phyloP scores from a whole-genome alignment of 208 protist species.

The Leishmania amazonensis region DNA sequence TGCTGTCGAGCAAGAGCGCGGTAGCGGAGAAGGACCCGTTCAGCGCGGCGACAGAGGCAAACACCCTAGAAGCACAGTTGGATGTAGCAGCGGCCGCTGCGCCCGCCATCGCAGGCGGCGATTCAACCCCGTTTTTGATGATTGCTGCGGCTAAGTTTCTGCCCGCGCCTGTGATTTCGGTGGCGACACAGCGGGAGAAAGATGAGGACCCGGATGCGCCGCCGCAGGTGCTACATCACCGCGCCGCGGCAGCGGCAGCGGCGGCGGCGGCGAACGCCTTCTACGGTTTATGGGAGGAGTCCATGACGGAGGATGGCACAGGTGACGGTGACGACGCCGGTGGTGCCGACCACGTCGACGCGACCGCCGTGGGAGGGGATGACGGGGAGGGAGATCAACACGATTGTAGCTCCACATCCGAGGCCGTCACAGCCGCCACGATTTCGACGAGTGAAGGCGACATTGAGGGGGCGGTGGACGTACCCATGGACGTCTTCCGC shows the following conservation, averaged over 20 bases:
- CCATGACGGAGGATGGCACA: neutral
- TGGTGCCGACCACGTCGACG: neutral
- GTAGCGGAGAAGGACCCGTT: neutral
- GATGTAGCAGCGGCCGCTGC: neutral
- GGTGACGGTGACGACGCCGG: neutral
- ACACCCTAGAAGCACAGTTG: neutral
- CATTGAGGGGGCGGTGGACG: conserved; percentile 14
- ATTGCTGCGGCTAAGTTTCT: neutral
- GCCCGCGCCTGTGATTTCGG: neutral
- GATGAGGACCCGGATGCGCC: conserved; percentile 24
- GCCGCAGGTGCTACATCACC: conserved; percentile 20
- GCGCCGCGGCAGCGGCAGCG: neutral
- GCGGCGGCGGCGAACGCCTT: conserved; percentile 3
- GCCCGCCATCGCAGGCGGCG: too few relatives aligned
- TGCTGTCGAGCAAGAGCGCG: too few relatives aligned
- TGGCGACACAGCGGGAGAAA: conserved; percentile 6
- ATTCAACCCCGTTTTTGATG: neutral
- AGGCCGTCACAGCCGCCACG: neutral
- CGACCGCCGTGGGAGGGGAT: neutral
- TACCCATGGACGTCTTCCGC: conserved; percentile 28
- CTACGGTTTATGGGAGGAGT: neutral
- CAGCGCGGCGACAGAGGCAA: neutral
- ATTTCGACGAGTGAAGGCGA: conserved; percentile 5
- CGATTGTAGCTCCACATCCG: neutral
- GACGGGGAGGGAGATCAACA: neutral